Conservation (phyloP, 2,329 filamentous ascomycete species). For the Penicillium sp. region DNA sequence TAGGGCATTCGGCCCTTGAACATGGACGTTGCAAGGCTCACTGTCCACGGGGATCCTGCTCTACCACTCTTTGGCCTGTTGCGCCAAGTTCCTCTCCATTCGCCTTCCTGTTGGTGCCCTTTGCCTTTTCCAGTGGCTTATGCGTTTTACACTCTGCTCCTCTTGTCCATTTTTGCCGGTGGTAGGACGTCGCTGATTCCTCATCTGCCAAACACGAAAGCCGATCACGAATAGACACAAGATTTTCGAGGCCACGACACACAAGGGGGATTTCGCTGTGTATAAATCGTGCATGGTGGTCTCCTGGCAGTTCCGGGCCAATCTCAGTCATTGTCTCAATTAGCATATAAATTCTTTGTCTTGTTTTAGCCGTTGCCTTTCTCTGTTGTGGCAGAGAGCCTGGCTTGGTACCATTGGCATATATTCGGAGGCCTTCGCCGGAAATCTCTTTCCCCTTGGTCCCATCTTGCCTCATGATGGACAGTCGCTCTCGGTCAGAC, state of each 20-base stretch:
- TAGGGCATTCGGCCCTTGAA: constrained; percentile 7
- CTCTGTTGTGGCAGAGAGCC: constrained; percentile 3
- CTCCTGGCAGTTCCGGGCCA: constrained; percentile 4
- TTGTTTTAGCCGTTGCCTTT: constrained; percentile 7
- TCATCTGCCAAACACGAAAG: constrained; percentile 8
- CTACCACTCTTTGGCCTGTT: constrained; percentile 19
- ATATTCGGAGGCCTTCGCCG: no score
- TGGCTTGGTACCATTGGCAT: neutral
- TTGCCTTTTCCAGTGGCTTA: constrained; percentile 17
- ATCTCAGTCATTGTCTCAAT: constrained; percentile 15
- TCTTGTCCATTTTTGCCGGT: constrained; percentile 21
- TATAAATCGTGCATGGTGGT: constrained; percentile 19
- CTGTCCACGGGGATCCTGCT: constrained; percentile 17
- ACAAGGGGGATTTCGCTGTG: constrained; percentile 10
- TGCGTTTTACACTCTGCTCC: constrained; percentile 9
- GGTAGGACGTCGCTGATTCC: constrained; percentile 8
- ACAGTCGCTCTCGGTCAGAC: constrained; percentile 30
- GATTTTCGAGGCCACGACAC: constrained; percentile 10
- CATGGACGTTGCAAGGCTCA: constrained; percentile 17
- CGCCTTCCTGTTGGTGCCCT: constrained; percentile 2
- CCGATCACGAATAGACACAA: constrained; percentile 11
- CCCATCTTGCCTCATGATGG: constrained; percentile 21
- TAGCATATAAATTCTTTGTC: constrained; percentile 12
- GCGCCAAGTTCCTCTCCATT: constrained; percentile 5
- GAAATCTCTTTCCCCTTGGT: no score